These are phyloP conservation scores for Terfezia claveryi DNA, from an alignment of 495 filamentous ascomycete genomes.

Conservation along the genomic window DNA sequence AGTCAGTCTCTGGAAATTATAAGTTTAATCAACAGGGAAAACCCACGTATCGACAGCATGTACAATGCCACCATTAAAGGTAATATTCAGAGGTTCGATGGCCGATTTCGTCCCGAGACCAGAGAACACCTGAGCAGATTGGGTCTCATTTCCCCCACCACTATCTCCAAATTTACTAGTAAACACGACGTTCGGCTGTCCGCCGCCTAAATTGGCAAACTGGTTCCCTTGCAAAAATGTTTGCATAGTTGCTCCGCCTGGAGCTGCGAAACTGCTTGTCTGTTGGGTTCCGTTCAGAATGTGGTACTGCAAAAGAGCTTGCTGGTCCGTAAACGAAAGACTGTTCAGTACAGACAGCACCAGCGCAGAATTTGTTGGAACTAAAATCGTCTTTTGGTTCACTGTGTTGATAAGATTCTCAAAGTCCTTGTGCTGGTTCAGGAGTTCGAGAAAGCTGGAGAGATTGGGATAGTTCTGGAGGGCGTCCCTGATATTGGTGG, in stretches of 20 bases:
- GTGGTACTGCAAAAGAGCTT: background rate
- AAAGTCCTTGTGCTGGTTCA: background rate
- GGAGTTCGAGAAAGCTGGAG: too few species aligned
- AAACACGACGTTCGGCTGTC: background rate
- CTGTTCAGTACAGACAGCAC: background rate
- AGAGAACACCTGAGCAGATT: background rate
- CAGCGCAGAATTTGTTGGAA: background rate
- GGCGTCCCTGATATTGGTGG: too few species aligned
- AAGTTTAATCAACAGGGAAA: constrained; percentile 15
- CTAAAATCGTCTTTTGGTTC: background rate
- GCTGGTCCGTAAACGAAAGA: background rate
- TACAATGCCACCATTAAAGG: constrained; percentile 40
- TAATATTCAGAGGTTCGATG: constrained; percentile 22
- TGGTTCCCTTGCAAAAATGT: background rate
- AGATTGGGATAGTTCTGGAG: too few species aligned
- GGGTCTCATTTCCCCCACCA: background rate
- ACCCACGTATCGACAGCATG: constrained; percentile 38
- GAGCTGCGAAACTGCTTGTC: background rate
- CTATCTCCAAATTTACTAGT: background rate
- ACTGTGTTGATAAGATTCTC: background rate
- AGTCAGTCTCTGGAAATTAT: background rate
- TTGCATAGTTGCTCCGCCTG: background rate
- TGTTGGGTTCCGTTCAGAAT: background rate
- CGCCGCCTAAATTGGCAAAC: background rate
- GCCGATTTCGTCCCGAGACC: background rate